Evolutionary conservation across 2,329 filamentous ascomycete species (phyloP).

Genomic region (Emmonsiellopsis sp.): DNA sequence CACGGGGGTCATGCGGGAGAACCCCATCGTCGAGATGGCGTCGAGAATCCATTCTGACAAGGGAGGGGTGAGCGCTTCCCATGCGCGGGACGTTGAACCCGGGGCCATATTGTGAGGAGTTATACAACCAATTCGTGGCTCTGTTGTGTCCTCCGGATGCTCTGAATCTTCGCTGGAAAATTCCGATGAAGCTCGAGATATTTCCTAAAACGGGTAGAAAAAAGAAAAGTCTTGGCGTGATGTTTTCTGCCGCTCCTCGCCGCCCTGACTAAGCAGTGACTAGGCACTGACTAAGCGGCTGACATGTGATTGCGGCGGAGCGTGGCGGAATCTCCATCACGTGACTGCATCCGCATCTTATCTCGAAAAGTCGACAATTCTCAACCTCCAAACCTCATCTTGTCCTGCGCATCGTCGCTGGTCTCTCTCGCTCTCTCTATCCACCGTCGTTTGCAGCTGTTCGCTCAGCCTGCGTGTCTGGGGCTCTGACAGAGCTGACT

Average conservation of each 20-base stretch:
- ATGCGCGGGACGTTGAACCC: slow-evolving; percentile 43
- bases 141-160: too few species aligned
- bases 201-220: not conserved
- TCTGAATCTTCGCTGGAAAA: not conserved
- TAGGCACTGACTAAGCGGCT: not conserved
- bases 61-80: slow-evolving; percentile 60
- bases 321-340: not conserved
- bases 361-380: not conserved
- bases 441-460: not conserved
- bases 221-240: not conserved
- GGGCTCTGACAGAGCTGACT: not conserved
- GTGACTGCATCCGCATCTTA: not conserved
- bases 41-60: slow-evolving; percentile 79
- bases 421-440: not conserved
- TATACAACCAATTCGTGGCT: too few species aligned
- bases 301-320: slow-evolving; percentile 1
- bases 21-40: slow-evolving; percentile 75
- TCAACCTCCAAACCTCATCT: not conserved
- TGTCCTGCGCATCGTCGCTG: not conserved
- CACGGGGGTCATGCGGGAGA: slow-evolving; percentile 83
- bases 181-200: not conserved
- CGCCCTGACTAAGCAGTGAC: not conserved
- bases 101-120: not conserved
- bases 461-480: not conserved
- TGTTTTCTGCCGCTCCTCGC: slow-evolving; percentile 1